Conservation (phyloP, 2,329 filamentous ascomycete genomes). For the Alternaria dauci region DNA sequence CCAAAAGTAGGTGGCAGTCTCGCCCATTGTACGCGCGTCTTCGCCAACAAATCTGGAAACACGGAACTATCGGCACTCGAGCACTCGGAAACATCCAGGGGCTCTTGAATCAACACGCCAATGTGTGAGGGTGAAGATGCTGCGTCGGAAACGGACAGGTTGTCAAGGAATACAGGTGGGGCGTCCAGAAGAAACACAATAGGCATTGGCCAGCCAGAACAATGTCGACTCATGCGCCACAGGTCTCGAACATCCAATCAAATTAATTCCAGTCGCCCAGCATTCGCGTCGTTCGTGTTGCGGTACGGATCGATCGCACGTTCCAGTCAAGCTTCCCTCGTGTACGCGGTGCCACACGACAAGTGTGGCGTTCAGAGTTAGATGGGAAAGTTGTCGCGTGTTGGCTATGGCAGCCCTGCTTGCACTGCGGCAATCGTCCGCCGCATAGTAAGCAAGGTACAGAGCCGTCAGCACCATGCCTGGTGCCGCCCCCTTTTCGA, state of each 20-base stretch:
- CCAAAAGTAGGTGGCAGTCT: not conserved
- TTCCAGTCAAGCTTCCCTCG: not conserved
- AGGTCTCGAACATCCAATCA: not conserved
- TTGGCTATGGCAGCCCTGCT: not conserved
- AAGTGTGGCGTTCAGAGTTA: not conserved
- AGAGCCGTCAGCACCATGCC: not conserved
- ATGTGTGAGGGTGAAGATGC: not conserved
- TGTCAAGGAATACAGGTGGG: not conserved
- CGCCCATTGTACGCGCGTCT: not conserved
- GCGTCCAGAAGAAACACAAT: not conserved
- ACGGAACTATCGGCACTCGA: not conserved
- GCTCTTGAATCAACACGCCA: not conserved
- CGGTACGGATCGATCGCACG: constrained; percentile 12
- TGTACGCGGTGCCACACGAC: not conserved
- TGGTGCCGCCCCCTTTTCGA: not conserved
- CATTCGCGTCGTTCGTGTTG: constrained; percentile 3
- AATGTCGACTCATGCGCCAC: constrained; percentile 1
- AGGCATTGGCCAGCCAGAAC: not conserved
- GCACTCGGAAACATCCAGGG: not conserved
- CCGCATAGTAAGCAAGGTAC: not conserved
- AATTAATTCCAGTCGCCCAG: not conserved
- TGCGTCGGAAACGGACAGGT: not conserved
- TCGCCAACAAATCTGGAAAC: not conserved
- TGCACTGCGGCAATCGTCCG: not conserved
- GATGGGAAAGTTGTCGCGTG: not conserved